These are phyloP conservation scores for Extremus antarcticus DNA, from an alignment of 495 filamentous ascomycete species.

Conservation along the genomic window DNA sequence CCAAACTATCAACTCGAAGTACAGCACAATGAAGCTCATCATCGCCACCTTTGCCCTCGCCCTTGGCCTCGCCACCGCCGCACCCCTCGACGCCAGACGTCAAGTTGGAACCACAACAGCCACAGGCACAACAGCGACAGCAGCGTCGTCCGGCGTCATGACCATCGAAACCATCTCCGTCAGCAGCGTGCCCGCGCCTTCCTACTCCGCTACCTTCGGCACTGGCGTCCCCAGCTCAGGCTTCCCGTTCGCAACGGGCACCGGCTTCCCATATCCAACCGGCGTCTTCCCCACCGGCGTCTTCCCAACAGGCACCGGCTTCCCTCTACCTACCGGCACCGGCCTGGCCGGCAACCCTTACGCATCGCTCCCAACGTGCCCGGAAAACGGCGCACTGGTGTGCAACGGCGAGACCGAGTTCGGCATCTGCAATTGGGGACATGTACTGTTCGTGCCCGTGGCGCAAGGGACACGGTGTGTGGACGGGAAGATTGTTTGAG, in stretches of 20 bases:
- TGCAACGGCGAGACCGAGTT: background rate
- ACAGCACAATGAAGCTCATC: too few relatives aligned
- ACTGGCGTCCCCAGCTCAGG: background rate
- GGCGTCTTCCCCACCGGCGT: too few relatives aligned
- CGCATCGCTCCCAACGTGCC: background rate
- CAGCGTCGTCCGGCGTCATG: too few relatives aligned
- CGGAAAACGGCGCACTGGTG: background rate
- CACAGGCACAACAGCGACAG: too few relatives aligned
- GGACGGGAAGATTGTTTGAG: background rate
- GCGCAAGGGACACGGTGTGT: background rate
- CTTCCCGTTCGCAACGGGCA: background rate
- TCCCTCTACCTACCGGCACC: background rate
- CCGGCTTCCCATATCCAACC: background rate
- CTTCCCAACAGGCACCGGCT: background rate
- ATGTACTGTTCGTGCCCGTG: background rate
- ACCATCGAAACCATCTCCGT: background rate
- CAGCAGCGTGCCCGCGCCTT: background rate
- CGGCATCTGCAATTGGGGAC: background rate
- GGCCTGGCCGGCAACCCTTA: too few relatives aligned
- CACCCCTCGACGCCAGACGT: background rate
- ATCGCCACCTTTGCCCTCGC: too few relatives aligned
- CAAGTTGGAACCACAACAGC: too few relatives aligned
- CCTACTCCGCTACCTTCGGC: background rate
- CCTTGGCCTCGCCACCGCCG: background rate
- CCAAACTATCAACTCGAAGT: background rate